phyloP scores from a whole-genome alignment of 495 filamentous ascomycete genomes.

The Letharia lupina region DNA sequence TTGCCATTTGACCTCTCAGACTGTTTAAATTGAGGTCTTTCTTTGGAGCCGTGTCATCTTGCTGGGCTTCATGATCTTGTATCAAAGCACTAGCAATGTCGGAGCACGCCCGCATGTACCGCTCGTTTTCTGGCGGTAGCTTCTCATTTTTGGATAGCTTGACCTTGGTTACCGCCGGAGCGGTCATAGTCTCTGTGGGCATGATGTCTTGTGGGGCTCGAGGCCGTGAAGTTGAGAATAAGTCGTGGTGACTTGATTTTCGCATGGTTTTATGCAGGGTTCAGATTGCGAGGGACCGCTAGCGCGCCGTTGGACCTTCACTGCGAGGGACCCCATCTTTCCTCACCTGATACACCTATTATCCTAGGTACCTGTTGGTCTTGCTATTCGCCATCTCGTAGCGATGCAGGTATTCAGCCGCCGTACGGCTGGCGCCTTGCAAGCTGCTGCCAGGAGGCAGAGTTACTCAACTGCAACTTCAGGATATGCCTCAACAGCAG shows the following conservation, averaged over 20 bases:
- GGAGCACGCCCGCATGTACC: conserved; percentile 85
- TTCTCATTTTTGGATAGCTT: conserved; percentile 60
- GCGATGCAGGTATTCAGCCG: conserved; percentile 49
- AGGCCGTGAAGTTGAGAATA: not conserved
- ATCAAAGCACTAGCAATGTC: conserved; percentile 91
- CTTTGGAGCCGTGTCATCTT: conserved; percentile 58
- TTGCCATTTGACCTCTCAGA: conserved; percentile 76
- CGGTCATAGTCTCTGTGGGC: conserved; percentile 56
- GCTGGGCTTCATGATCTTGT: conserved; percentile 76
- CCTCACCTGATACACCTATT: conserved; percentile 14
- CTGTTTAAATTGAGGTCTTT: conserved; percentile 91
- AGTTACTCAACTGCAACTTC: conserved; percentile 59
- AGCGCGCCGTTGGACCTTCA: conserved; percentile 18
- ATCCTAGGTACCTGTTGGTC: not conserved
- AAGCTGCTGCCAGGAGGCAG: conserved; percentile 47
- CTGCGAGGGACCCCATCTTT: conserved; percentile 9
- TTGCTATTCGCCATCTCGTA: conserved; percentile 24
- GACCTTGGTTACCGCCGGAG: conserved; percentile 42
- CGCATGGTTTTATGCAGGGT: not conserved
- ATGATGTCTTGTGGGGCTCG: conserved; percentile 30
- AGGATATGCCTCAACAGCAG: conserved; percentile 71
- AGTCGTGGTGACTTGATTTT: not conserved
- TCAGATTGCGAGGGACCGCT: conserved; percentile 2
- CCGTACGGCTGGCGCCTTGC: conserved; percentile 42
- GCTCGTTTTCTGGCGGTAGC: conserved; percentile 82